Evolutionary conservation across 169 alveolate genomes (phyloP).

Genomic region (Theileria sp.): DNA sequence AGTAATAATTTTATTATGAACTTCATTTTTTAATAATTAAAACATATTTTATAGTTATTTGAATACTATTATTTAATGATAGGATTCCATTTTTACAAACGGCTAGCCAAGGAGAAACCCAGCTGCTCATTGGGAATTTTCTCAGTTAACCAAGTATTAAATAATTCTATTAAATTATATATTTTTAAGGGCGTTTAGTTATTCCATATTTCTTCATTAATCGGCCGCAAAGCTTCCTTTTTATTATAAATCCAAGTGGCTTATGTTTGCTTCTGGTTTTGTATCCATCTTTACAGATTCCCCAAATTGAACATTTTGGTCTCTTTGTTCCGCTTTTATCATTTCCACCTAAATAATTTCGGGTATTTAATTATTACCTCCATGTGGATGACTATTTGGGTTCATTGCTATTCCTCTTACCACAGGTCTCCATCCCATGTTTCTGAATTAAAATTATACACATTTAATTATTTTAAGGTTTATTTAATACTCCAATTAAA

Average conservation of each 20-base stretch:
- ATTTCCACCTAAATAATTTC: constrained; percentile 69
- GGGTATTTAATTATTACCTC: constrained; percentile 50
- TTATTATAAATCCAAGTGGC: constrained; percentile 81
- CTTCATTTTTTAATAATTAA: neutral
- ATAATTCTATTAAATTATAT: neutral
- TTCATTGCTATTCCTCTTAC: constrained; percentile 86
- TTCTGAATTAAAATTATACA: constrained; percentile 43
- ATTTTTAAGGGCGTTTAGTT: constrained; percentile 29
- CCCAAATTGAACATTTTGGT: constrained; percentile 84
- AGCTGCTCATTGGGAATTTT: neutral
- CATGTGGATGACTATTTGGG: constrained; percentile 85
- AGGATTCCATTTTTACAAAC: neutral
- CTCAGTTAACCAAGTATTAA: neutral
- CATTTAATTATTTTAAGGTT: neutral
- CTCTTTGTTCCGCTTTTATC: constrained; percentile 78
- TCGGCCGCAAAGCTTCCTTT: constrained; percentile 78
- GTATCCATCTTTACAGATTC: constrained; percentile 76
- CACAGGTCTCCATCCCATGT: constrained; percentile 82
- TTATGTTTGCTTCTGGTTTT: constrained; percentile 75
- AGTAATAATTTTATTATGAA: neutral
- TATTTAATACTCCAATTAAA: neutral
- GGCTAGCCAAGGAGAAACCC: neutral
- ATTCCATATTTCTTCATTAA: constrained; percentile 77
- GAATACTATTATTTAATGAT: too few relatives aligned
- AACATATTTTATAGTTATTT: neutral